These are phyloP conservation scores for Kondoa malvinella DNA, from an alignment of 768 basidiomycete genomes.

Conservation along the genomic window DNA sequence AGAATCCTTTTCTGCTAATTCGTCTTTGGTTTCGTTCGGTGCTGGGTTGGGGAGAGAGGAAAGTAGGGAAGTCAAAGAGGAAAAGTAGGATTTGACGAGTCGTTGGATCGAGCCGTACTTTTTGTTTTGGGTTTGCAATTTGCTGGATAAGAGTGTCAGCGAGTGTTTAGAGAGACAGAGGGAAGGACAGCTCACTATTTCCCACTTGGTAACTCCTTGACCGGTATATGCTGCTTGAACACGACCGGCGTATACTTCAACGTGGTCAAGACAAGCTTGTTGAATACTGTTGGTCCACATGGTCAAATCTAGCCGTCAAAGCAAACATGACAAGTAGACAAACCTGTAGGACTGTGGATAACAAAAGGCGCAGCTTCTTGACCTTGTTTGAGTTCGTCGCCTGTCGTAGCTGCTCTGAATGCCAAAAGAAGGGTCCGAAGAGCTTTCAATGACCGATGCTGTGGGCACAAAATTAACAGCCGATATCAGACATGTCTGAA, in stretches of 20 bases:
- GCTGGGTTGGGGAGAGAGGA: slow-evolving; percentile 51
- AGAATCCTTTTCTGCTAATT: neutral
- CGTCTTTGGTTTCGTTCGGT: slow-evolving; percentile 27
- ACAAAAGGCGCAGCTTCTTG: neutral
- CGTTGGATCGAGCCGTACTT: slow-evolving; percentile 76
- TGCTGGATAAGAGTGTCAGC: slow-evolving; percentile 38
- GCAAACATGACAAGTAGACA: neutral
- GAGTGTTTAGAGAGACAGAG: neutral
- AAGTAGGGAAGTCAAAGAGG: slow-evolving; percentile 63
- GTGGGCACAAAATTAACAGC: neutral
- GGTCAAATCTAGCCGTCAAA: neutral
- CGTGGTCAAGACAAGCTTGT: slow-evolving; percentile 71
- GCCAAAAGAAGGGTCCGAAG: slow-evolving; percentile 69
- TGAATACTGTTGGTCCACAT: slow-evolving; percentile 51
- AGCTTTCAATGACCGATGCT: slow-evolving; percentile 73
- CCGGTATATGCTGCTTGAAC: slow-evolving; percentile 70
- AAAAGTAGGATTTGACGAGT: slow-evolving; percentile 72
- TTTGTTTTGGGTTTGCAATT: slow-evolving; percentile 59
- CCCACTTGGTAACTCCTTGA: slow-evolving; percentile 61
- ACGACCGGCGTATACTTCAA: slow-evolving; percentile 81
- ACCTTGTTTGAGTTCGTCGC: slow-evolving; percentile 44
- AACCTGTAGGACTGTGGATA: slow-evolving; percentile 50
- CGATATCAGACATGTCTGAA: neutral
- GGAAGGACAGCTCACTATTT: slow-evolving; percentile 45
- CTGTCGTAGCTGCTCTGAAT: slow-evolving; percentile 74